phyloP scores from a whole-genome alignment of 2,329 filamentous ascomycete species.

The Fusarium palustre region DNA sequence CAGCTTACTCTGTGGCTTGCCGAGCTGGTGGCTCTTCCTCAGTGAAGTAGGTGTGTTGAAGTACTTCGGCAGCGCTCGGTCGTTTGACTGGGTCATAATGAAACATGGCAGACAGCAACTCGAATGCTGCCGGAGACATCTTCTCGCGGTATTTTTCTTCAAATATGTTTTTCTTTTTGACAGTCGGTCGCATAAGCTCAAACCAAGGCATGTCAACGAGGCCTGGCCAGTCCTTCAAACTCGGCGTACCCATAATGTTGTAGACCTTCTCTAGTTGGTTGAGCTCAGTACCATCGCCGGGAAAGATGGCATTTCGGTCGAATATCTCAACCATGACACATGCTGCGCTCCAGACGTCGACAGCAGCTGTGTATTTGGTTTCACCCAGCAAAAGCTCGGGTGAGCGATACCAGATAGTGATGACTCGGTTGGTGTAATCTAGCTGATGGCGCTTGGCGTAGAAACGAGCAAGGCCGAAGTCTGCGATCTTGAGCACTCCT shows the following conservation, averaged over 20 bases:
- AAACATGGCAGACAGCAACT: conserved; percentile 87
- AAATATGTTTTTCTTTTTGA: conserved; percentile 79
- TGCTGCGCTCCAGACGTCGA: conserved; percentile 96
- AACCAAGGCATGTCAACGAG: conserved; percentile 98
- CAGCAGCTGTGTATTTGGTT: conserved; percentile 88
- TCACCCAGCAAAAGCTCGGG: conserved; percentile 92
- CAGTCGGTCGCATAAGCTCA: conserved; percentile 84
- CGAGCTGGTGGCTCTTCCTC: conserved; percentile 80
- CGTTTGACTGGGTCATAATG: conserved; percentile 86
- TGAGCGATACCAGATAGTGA: conserved; percentile 89
- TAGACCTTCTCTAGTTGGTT: conserved; percentile 98
- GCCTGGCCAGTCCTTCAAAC: conserved; percentile 84
- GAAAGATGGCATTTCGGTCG: conserved; percentile 91
- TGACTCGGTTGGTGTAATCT: conserved; percentile 98
- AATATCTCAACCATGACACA: conserved; percentile 98
- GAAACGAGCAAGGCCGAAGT: conserved; percentile 96
- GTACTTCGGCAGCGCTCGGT: conserved; percentile 84
- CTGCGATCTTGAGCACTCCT: conserved; percentile 90
- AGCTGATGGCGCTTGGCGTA: conserved; percentile 92
- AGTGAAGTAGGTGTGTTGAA: conserved; percentile 90
- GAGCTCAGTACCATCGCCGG: conserved; percentile 94
- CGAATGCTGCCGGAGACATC: conserved; percentile 83
- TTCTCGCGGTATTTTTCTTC: conserved; percentile 83
- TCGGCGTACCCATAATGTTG: conserved; percentile 88
- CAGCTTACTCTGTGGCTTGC: conserved; percentile 84